Percentiles rank a stretch among this genome's conserved stretches.
Conservation (phyloP, 257 asterid genomes). For the Nicotiana undulata region DNA sequence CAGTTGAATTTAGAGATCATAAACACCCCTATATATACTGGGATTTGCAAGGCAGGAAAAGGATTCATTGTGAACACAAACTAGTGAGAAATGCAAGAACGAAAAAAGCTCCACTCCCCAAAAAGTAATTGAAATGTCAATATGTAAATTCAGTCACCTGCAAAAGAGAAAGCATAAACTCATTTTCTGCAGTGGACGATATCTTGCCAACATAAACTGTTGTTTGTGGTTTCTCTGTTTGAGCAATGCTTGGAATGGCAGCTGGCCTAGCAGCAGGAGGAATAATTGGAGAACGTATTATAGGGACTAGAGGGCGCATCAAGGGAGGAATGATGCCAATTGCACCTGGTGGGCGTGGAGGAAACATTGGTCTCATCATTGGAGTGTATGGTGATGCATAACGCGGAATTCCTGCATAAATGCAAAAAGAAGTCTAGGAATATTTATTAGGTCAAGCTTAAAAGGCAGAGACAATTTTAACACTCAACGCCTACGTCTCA, state of each 20-base stretch:
- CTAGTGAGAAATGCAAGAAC: background rate
- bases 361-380: conserved; percentile 57
- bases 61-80: background rate
- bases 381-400: conserved; percentile 64
- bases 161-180: conserved; percentile 80
- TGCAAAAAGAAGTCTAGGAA: conserved; percentile 59
- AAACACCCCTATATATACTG: background rate
- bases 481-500: conserved; percentile 12
- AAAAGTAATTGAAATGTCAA: background rate
- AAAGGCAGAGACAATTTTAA: conserved; percentile 5
- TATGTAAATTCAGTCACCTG: conserved; percentile 40
- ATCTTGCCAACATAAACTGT: conserved; percentile 92
- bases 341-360: conserved; percentile 51
- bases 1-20: background rate
- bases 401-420: conserved; percentile 76
- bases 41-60: background rate
- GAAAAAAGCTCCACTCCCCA: background rate
- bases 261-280: conserved; percentile 58
- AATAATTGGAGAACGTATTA: conserved; percentile 62
- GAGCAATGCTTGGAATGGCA: conserved; percentile 28
- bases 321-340: conserved; percentile 61
- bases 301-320: conserved; percentile 65
- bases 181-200: conserved; percentile 83
- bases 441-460: conserved; percentile 45
- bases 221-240: conserved; percentile 75